Base-by-base conservation (phyloP, 2,329 filamentous ascomycete genomes). In the Cadophora malorum region DNA sequence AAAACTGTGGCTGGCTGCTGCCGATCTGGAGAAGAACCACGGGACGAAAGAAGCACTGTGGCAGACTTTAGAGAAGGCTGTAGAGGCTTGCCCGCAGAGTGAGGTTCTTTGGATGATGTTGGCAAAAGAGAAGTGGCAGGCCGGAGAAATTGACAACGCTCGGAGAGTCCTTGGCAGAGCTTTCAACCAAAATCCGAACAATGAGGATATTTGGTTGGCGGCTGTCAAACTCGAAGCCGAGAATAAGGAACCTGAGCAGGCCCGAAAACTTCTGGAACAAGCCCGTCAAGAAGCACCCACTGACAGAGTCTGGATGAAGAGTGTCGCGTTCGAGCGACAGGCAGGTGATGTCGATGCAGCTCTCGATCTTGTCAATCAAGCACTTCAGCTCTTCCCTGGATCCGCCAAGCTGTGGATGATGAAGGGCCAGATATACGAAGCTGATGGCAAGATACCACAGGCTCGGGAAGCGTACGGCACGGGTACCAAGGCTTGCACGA, bases 291-390 rank as follows among this genome's bases (percentile, higher is more conserved):
- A 97, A 79, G 94, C 96, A 1, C 93, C 94, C 1, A 99, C 96
- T 0, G 96, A 98, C 77, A 91, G 96, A 58, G 94, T 99, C 8
- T 99, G 94, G 91, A 96, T 97, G 84, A 97, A 97, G 82, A 95
- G 91, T 74, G 93, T 96, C 12, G 92, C 94, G 0, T 97, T 97
- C 76, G 96, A 99, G 80, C 88, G 96, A 16, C 93, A 97, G 73
- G 84, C 93, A 25, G 91, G 90, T 66, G 91, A 96, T 74, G 84
- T 84, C 31, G 93, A 97, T 58, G 88, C 89, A 1, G 94, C 96
- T 0, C 85, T 99, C 16, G 92, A 96, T 75, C 88, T 99, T 12
- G 92, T 92, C 53, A 93, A 94, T 68, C 91, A 96, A 77, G 96
- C 91, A 0, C 83, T 99, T 45, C 90, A 94, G 72, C 86, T 93